These are phyloP conservation scores for Salix udensis DNA, from an alignment of 345 rosid species.

Conservation along the genomic window DNA sequence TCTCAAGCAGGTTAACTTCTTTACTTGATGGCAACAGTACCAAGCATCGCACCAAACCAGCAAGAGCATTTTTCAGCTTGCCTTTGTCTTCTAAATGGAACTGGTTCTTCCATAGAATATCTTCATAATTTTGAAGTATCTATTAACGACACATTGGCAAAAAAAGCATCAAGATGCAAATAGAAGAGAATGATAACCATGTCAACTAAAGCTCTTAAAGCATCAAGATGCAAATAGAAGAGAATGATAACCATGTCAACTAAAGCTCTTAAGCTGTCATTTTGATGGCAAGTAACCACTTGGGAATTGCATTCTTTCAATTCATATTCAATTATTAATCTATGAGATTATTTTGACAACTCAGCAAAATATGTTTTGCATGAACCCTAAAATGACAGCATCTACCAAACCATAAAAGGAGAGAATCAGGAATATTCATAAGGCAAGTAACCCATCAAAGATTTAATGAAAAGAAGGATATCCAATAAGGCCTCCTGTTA, in stretches of 20 bases:
- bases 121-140: conserved; percentile 79
- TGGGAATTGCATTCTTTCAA: neutral
- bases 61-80: conserved; percentile 61
- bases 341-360: neutral
- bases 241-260: neutral
- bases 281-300: neutral
- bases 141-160: conserved; percentile 19
- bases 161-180: conserved; percentile 10
- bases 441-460: neutral
- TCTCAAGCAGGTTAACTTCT: conserved; percentile 30
- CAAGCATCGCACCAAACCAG: conserved; percentile 70
- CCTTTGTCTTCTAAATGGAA: conserved; percentile 65
- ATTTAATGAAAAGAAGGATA: neutral
- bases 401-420: neutral
- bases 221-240: neutral
- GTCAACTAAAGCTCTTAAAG: neutral
- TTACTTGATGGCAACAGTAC: conserved; percentile 52
- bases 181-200: neutral
- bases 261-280: neutral
- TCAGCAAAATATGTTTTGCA: neutral
- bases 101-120: conserved; percentile 58
- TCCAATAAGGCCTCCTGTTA: neutral
- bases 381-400: neutral
- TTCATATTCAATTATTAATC: neutral
- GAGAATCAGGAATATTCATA: neutral